A percentile compares a stretch with the other conserved stretches of the same genome.
Evolutionary conservation across 768 basidiomycete species (phyloP).

Genomic region (Calocybe indica): DNA sequence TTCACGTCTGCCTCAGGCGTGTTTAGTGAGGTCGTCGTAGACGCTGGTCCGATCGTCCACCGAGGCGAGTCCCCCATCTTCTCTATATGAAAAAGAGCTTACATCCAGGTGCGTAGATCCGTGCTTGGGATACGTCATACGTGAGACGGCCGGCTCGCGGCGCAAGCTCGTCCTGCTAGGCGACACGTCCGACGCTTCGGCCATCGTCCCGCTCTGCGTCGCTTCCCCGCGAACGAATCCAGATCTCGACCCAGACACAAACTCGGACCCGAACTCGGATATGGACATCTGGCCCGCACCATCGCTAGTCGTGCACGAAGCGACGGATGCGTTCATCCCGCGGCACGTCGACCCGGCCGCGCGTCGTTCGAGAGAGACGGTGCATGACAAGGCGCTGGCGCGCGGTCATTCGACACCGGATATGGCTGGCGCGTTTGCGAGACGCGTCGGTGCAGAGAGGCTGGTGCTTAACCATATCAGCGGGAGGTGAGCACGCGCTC

Average conservation of each 20-base stretch:
- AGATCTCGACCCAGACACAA: no score
- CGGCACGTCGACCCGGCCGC: conserved; percentile 42
- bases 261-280: no score
- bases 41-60: conserved; percentile 74
- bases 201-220: conserved; percentile 49
- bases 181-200: conserved; percentile 64
- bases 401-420: conserved; percentile 76
- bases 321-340: conserved; percentile 72
- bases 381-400: conserved; percentile 45
- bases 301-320: conserved; percentile 81
- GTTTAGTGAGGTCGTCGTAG: conserved; percentile 44
- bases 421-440: conserved; percentile 77
- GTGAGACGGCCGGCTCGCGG: conserved; percentile 40
- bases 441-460: conserved; percentile 46
- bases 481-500: conserved; percentile 38
- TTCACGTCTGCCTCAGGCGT: conserved; percentile 34
- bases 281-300: conserved; percentile 29
- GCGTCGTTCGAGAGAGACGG: conserved; percentile 33
- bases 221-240: no score
- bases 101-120: conserved; percentile 40
- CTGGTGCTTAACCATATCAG: conserved; percentile 79
- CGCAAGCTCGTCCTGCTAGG: conserved; percentile 75
- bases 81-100: neutral
- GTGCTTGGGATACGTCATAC: conserved; percentile 75
- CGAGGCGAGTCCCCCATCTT: conserved; percentile 44